These are phyloP conservation scores for Triticum aestivum DNA, from an alignment of 176 grass and related monocot genomes.

Conservation along the genomic window DNA sequence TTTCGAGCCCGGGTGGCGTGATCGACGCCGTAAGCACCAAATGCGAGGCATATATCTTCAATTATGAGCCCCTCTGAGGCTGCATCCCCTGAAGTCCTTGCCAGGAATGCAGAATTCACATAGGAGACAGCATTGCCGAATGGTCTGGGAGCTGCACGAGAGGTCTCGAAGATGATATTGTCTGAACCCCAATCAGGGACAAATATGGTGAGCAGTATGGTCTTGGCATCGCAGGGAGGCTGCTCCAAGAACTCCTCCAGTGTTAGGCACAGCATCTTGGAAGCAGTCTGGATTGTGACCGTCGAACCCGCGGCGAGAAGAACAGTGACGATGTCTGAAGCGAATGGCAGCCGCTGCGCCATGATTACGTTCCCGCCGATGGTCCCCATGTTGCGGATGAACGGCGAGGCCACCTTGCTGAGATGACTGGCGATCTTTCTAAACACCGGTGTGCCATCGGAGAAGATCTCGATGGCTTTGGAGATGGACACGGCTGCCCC, in stretches of 20 bases:
- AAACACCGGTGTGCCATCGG: conserved; percentile 44
- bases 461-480: conserved; percentile 64
- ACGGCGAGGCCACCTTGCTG: conserved; percentile 61
- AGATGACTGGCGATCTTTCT: conserved; percentile 73
- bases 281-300: conserved; percentile 45
- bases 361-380: conserved; percentile 87
- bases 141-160: conserved; percentile 67
- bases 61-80: conserved; percentile 39
- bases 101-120: conserved; percentile 82
- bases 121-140: conserved; percentile 86
- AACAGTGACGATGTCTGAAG: conserved; percentile 73
- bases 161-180: conserved; percentile 69
- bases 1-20: conserved; percentile 66
- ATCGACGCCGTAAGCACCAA: conserved; percentile 64
- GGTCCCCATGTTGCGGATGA: conserved; percentile 75
- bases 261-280: conserved; percentile 44
- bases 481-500: conserved; percentile 74
- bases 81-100: conserved; percentile 35
- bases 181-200: conserved; percentile 58
- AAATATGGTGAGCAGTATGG: conserved; percentile 60
- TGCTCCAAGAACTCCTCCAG: conserved; percentile 82
- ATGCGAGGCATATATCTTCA: conserved; percentile 62
- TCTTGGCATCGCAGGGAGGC: conserved; percentile 57
- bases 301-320: conserved; percentile 60
- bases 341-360: conserved; percentile 63